Base-by-base conservation (phyloP, 1,284 basidiomycete genomes). In the Anthracocystis walkeri region DNA sequence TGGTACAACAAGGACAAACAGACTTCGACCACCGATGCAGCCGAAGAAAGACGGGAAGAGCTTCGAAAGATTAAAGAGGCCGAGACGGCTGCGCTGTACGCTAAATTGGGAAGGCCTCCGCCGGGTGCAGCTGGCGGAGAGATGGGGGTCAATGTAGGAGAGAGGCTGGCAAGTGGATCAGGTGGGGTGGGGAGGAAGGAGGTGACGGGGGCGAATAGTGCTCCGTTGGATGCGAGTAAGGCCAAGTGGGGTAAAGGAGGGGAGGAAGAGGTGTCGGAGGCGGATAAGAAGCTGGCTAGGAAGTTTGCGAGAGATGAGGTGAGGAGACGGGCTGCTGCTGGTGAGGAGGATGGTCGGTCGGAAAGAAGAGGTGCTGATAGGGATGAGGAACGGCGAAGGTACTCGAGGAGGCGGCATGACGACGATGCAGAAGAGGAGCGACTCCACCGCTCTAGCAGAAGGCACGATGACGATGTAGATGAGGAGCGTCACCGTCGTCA, bases 1-100 rank as follows among this genome's bases (percentile, higher is more conserved):
- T 85, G 83, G 83, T 85, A 84, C 70, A 84, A 80, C 73, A 82
- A 80, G 41, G 80, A 81, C 45, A 64, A 59, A 31, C 21, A 45
- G 5, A 52, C 41, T 21, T 57, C 49, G 21, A 38, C 29, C 21
- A 44, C 54, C n/a, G 42, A 23, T 46, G 58, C 55, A 1, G 70
- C 65, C 0, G 78, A 83, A 29, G 57, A 64, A 46, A 48, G 80
- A n/a, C 38, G 75, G 23, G 62, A 79, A 41, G 83, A 85, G 64
- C 31, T 83, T 29, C 31, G 72, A 7, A 59, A 55, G 48, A 70
- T 85, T 42, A 85, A 85, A 58, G 58, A 75, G 63, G 70, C 78
- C 4, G 83, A 85, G 58, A 68, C 72, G 16, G 82, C 78, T 33
- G 80, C 77, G 11, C 67, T 85, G 60, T 72, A 81, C 38, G 64